Evolutionary conservation across 139 green algal species (phyloP).

Genomic region (Raphidocelis subcapitata): DNA sequence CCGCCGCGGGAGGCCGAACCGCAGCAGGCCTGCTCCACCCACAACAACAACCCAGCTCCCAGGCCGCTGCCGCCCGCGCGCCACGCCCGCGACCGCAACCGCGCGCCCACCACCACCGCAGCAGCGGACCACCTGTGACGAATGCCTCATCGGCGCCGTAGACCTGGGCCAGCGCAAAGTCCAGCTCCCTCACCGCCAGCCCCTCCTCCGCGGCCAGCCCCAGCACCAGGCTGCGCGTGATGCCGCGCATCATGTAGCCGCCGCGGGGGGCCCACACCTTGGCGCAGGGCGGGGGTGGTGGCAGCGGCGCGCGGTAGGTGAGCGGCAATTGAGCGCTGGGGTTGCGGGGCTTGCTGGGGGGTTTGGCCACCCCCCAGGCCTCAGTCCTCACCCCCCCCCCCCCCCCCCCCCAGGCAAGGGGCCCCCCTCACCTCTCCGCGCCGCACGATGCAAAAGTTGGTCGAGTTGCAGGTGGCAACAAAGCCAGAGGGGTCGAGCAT

Average conservation of each 20-base stretch:
- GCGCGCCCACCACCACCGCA: too few species aligned
- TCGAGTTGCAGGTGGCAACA: conserved; percentile 83
- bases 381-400: neutral
- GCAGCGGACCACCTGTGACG: conserved; percentile 45
- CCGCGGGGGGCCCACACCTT: conserved; percentile 44
- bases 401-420: neutral
- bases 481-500: conserved; percentile 86
- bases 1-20: too few species aligned
- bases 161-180: conserved; percentile 73
- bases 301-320: neutral
- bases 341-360: too few species aligned
- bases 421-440: conserved; percentile 41
- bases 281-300: neutral
- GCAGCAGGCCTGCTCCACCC: too few species aligned
- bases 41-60: too few species aligned
- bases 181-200: conserved; percentile 47
- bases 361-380: neutral
- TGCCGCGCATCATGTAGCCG: conserved; percentile 63
- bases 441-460: conserved; percentile 82
- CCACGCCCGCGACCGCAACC: too few species aligned
- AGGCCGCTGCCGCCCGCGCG: too few species aligned
- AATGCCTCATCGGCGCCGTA: conserved; percentile 75
- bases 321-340: too few species aligned
- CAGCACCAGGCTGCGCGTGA: conserved; percentile 68
- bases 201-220: conserved; percentile 44